Percentiles rank a stretch among this genome's conserved stretches.
Evolutionary conservation across 768 basidiomycete genomes (phyloP).

Genomic region (Macrolepiota albuminosa): DNA sequence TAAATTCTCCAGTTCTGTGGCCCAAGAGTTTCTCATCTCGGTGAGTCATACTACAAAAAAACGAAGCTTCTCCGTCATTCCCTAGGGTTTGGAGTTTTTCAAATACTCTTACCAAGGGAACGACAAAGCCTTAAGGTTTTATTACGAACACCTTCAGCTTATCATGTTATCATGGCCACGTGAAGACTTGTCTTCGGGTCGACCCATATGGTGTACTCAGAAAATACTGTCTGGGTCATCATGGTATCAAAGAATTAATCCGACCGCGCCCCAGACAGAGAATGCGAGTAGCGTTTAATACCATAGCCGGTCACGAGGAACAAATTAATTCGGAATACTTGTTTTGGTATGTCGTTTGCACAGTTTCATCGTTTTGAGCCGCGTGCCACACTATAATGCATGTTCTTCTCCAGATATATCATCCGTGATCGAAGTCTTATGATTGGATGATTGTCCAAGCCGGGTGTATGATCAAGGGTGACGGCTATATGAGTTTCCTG

Average conservation of each 20-base stretch:
- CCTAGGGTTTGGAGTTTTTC: background rate
- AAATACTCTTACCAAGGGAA: background rate
- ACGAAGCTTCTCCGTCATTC: background rate
- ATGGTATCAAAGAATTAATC: background rate
- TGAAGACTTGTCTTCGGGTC: constrained; percentile 1
- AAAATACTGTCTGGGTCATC: background rate
- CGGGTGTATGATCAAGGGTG: background rate
- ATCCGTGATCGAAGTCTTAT: constrained; percentile 9
- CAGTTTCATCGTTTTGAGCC: constrained; percentile 1
- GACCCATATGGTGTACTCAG: constrained; percentile 7
- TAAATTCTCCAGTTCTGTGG: background rate
- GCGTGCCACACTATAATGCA: constrained; percentile 5
- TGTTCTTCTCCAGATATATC: background rate
- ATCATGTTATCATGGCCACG: constrained; percentile 9
- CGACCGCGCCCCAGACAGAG: background rate
- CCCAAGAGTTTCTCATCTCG: background rate
- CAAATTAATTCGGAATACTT: background rate
- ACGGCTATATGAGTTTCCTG: constrained; percentile 7
- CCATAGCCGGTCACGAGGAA: constrained; percentile 3
- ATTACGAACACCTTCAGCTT: background rate
- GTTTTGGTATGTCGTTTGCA: constrained; percentile 3
- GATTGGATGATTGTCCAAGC: constrained; percentile 6
- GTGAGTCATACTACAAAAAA: background rate
- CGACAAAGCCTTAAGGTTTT: background rate
- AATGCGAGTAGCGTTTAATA: background rate